A percentile compares a stretch with the other conserved stretches of the same genome.
Conservation (phyloP, 768 basidiomycete species). For the Auriscalpium microsporum region DNA sequence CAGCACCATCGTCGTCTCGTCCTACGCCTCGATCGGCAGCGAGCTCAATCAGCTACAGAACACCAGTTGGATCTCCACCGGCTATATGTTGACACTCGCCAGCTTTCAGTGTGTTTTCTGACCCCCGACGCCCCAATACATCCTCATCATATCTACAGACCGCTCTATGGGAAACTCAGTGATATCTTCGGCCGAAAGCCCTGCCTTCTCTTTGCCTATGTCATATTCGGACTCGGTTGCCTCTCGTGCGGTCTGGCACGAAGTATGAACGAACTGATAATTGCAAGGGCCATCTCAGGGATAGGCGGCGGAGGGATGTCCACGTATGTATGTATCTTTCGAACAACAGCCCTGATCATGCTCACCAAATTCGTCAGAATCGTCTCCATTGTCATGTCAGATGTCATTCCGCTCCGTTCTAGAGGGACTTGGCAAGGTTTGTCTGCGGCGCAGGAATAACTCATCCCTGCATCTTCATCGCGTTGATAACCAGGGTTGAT, state of each 20-base stretch:
- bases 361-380: conserved; percentile 28
- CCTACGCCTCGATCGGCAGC: conserved; percentile 28
- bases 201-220: conserved; percentile 48
- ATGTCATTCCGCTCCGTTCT: conserved; percentile 51
- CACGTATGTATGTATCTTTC: conserved; percentile 35
- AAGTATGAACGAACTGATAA: conserved; percentile 46
- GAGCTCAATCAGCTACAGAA: conserved; percentile 55
- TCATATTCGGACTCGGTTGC: conserved; percentile 45
- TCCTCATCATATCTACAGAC: conserved; percentile 28
- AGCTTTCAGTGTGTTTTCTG: conserved; percentile 44
- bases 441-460: background rate
- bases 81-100: conserved; percentile 51
- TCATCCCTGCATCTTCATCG: background rate
- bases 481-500: conserved; percentile 33
- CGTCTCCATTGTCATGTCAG: conserved; percentile 58
- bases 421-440: conserved; percentile 66
- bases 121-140: background rate
- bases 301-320: conserved; percentile 58
- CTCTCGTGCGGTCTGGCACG: conserved; percentile 44
- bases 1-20: conserved; percentile 25
- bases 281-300: conserved; percentile 45
- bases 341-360: background rate
- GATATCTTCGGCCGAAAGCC: conserved; percentile 58
- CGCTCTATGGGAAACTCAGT: conserved; percentile 53
- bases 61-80: conserved; percentile 60